A percentile compares a stretch with the other conserved stretches of the same genome.
Evolutionary conservation across 106 monocot genomes (phyloP).

Genomic region (Dendrobium huoshanense): DNA sequence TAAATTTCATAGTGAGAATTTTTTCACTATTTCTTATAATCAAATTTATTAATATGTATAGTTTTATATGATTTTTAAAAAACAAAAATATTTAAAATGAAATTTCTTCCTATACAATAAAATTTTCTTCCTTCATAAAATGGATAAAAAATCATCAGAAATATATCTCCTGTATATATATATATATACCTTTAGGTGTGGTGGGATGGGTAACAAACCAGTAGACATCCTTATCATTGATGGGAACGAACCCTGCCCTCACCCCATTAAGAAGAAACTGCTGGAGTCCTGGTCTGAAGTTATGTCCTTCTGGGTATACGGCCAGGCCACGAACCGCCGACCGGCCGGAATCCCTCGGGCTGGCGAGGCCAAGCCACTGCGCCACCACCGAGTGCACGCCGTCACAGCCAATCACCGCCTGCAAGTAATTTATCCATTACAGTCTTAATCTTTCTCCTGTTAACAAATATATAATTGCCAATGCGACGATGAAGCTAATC

Average conservation of each 20-base stretch:
- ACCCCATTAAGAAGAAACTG: conserved; percentile 12
- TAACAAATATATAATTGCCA: no score
- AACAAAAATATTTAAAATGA: no score
- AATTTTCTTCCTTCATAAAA: no score
- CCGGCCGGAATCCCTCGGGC: conserved; percentile 18
- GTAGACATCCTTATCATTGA: conserved; percentile 32
- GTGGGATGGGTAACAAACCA: conserved; percentile 32
- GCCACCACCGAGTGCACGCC: conserved; percentile 38
- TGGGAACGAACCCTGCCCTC: conserved; percentile 31
- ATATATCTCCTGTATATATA: background rate
- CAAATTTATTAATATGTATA: no score
- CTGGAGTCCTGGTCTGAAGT: conserved; percentile 2
- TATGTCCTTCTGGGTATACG: conserved; percentile 14
- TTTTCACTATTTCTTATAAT: no score
- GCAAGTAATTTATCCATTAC: background rate
- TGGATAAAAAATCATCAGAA: no score
- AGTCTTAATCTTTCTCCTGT: no score
- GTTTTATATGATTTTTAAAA: no score
- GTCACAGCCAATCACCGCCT: conserved; percentile 43
- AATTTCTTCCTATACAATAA: no score
- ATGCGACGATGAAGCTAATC: no score
- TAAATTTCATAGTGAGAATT: no score
- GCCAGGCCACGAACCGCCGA: conserved; percentile 18
- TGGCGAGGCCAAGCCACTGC: conserved; percentile 20
- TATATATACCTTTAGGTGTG: conserved; percentile 14